Base-by-base conservation (phyloP, 768 basidiomycete species). In the Russula abietina region DNA sequence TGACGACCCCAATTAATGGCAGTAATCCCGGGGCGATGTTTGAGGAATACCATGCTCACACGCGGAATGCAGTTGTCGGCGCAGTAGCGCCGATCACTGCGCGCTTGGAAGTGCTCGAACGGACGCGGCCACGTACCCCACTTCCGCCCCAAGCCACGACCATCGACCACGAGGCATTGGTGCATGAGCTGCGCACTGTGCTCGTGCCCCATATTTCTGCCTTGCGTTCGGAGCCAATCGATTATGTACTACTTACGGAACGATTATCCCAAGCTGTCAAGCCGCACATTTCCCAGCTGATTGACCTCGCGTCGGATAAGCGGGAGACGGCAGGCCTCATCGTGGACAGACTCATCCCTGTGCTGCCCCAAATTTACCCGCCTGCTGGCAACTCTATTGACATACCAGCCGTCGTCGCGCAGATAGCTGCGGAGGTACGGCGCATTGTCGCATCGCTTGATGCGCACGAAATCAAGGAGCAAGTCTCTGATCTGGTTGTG, bases 301-400 rank as follows among this genome's bases (percentile, higher is more conserved):
- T 93, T 65, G 91, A 93, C 70, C 81, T 93, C 54, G 87, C 91
- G 30, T 91, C 89, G 0, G 91, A 93, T 71, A 93, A 93, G 72
- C 82, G 89, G 39, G 91, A 93, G 73, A 93, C 91, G 4, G 91
- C 91, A 4, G 79, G 81, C 8, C 81, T 93, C 46, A 93, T 93
- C 61, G 83, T 91, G 32, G 82, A 92, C 56, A 77, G 81, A 24
- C 81, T 93, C 43, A 61, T 85, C 6, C 91, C 91, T 11, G 71
- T 89, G 59, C 69, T 93, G 19, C 85, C 85, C 55, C 75, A 53
- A 65, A 75, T 62, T 64, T 77, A 60, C 51, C 69, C 69, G 12
- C 62, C 70, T 11, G 54, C 73, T 7, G 69, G 78, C 30, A 65
- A 72, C 22, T 8, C 28, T 24, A 46, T 79, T 38, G 85, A 92